Base-by-base conservation (phyloP, 164 flowering plant genomes). In the Buxus sempervirens region DNA sequence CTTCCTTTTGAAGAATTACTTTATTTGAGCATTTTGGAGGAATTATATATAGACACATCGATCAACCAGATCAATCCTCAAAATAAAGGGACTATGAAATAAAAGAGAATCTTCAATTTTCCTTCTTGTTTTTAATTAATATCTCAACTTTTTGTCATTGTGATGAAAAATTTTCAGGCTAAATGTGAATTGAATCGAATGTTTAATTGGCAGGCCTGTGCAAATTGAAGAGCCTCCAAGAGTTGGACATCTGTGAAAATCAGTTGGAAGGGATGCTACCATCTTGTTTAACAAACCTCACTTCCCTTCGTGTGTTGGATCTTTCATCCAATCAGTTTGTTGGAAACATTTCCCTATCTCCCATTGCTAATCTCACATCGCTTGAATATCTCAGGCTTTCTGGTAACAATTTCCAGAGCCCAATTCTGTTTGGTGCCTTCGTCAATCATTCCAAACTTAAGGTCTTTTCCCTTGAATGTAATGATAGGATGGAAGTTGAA, bases 371-470 rank as follows among this genome's bases (percentile, higher is more conserved):
- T 21, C 68, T 65, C n/a, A 28, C 23, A 1, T 65, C 26, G 8
- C 68, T 65, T 19, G 27, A 65, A 23, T 54, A 20, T 20, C 20
- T 65, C 15, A n/a, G 48, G n/a, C 60, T 65, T 55, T 65, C 68
- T 19, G 1, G 28, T 20, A 65, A 65, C 13, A 4, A 45, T 1
- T 45, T 45, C 12, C 16, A 45, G 13, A 15, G 5, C 51, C 18
- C 51, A 4, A 1, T 45, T 10, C 12, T 15, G 18, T 15, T 45
- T 45, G 12, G 51, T 15, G 5, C 51, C 5, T 10, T 65, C 5
- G n/a, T 19, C 22, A 65, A 65, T 51, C 36, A 28, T 48, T 65
- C 68, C 13, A 55, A 38, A 12, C 68, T 65, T 55, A 15, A 28
- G 58, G 60, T 55, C 12, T 32, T 65, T 26, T 2, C 19, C 1